phyloP scores from a whole-genome alignment of 192 early-diverging fungal species.

The Mortierella alpina region DNA sequence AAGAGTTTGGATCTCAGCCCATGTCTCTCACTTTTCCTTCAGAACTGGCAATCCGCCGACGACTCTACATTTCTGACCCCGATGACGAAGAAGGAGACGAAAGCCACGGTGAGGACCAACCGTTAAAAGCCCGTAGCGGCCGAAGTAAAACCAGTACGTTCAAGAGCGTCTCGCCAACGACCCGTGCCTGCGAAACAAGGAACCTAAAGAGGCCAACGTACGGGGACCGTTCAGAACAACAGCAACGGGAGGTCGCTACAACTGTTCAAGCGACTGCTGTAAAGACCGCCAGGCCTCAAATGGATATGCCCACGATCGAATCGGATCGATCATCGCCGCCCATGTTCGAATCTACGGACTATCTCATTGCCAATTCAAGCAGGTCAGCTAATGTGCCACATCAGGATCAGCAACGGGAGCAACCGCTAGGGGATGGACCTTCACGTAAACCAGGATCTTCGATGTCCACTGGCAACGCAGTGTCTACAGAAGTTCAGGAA shows the following conservation, averaged over 20 bases:
- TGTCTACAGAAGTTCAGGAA: no score
- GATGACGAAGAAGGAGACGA: conserved; percentile 22
- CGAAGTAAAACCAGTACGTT: neutral
- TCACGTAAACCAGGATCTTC: no score
- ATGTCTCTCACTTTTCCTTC: conserved; percentile 46
- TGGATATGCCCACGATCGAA: neutral
- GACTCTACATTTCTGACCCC: neutral
- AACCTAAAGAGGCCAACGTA: neutral
- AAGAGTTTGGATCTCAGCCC: neutral
- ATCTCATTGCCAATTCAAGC: neutral
- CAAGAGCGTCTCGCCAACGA: conserved; percentile 11
- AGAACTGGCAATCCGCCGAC: conserved; percentile 32
- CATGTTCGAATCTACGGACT: conserved; percentile 33
- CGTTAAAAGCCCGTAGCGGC: neutral
- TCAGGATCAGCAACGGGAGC: neutral
- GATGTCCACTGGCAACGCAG: no score
- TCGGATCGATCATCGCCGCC: conserved; percentile 45
- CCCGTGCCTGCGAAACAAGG: neutral
- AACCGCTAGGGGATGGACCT: neutral
- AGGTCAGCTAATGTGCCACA: neutral
- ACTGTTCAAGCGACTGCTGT: neutral
- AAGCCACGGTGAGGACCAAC: neutral
- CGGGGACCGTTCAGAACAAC: neutral
- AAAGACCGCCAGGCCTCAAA: neutral
- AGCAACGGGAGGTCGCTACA: neutral